Evolutionary conservation across 805 yeast species (phyloP), one percentile per base, ranked within the genome.

Genomic region (Brettanomyces naardenensis): DNA sequence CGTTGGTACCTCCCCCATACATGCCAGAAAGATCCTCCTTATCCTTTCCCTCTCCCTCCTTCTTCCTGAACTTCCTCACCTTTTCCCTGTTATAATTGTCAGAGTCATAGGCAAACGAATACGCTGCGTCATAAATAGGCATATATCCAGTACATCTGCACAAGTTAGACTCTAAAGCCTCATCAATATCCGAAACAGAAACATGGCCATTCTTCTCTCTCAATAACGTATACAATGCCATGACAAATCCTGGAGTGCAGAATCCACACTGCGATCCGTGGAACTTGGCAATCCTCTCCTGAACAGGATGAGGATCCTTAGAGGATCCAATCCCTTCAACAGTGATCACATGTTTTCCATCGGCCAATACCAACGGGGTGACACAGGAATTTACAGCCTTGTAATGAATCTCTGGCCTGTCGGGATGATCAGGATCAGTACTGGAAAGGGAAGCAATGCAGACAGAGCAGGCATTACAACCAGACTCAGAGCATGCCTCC

Each of bases 191-290:
- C 35, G 64, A 63, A 34, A 61, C 56, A 2, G 65, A 52, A 5
- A 59, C 60, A 27, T 38, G 42, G 20, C 68, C 66, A 7, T 61
- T 54, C 21, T 63, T 56, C 25, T 64, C 56, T 25, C 73, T 53
- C 19, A 68, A 46, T 36, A 68, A 47, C 1, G 70, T 59, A 37
- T 68, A 68, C 36, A 68, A 44, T 28, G 69, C 63, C 74, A 68
- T 68, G 7, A 68, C 71, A 36, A 68, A 68, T 5, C 74, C 74
- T 1, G 73, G 74, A 5, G 74, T 68, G 44, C 74, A 68, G 45
- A 67, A 68, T 3, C 74, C 74, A 47, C 74, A 68, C 47, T 68
- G 74, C 0, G 73, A 66, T 5, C 74, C 74, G 39, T 68, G 73
- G 44, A 64, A 64, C 38, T 63, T 58, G 11, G 72, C 73, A 27